Base-by-base conservation (phyloP, 164 flowering plant genomes). In the Tetracentron sinense region DNA sequence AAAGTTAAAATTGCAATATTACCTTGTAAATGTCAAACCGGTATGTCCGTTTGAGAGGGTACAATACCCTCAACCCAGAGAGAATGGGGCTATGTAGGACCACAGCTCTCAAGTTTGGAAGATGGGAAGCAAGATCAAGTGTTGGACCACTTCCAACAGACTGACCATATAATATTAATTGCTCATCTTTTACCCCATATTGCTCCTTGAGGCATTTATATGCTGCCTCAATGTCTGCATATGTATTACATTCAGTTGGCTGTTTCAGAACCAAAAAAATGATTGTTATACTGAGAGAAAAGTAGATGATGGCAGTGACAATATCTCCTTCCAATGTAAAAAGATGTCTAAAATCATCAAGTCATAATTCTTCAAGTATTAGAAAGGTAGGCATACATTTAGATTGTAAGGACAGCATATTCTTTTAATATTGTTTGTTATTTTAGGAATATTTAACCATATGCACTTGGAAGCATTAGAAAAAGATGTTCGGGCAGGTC, bases 1-100 rank as follows among this genome's bases (percentile, higher is more conserved):
- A 42, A 44, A 30, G 17, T 1, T 35, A 42, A 6, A 22, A 6
- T 33, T 21, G 6, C 3, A 42, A 22, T 20, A 60, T 69, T 79
- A 92, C 98, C 97, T 91, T 94, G 84, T 85, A 94, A 53, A 89
- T 91, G 74, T 94, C 99, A 72, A 94, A 94, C 97, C 99, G 89
- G 65, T 74, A 90, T 35, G 96, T 83, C 52, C 82, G 70, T 61
- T 82, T 93, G 63, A 82, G 91, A 62, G 95, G 92, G 75, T 86
- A 88, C 72, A 91, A 66, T 11, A 94, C 99, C 68, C 99, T 79
- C 67, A 94, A 67, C 6, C 99, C 97, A 69, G 99, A 94, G 46
- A 94, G 83, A 73, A 94, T 89, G 14, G 96, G 86, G 68, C 96
- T 91, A 72, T 94, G 99, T 56, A 91, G 65, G 62, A 94, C 93